phyloP scores from a whole-genome alignment of 257 asterid genomes.

The Solanum habrochaites region DNA sequence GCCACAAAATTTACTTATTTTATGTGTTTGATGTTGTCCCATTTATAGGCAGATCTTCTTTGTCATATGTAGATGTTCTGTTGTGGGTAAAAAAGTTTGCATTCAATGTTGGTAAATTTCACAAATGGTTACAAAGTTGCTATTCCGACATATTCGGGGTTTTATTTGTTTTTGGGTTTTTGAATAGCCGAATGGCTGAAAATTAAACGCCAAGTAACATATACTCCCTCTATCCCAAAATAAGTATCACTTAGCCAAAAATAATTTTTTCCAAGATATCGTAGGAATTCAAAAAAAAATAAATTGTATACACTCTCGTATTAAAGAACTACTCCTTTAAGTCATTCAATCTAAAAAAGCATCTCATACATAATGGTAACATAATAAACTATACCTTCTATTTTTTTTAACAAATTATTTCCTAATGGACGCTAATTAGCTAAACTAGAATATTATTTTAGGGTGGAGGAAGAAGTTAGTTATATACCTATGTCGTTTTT shows the following conservation, averaged over 20 bases:
- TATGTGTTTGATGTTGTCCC: not conserved
- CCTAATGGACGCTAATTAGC: not conserved
- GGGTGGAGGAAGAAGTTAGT: not conserved
- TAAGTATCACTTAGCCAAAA: not conserved
- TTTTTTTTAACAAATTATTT: too few relatives aligned
- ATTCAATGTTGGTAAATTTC: not conserved
- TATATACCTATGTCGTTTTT: not conserved
- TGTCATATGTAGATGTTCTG: not conserved
- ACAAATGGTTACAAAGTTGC: not conserved
- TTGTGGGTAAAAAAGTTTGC: not conserved
- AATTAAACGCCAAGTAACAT: not conserved
- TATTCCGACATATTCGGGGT: not conserved
- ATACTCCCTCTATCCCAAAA: not conserved
- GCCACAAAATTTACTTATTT: not conserved
- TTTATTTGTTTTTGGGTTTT: not conserved
- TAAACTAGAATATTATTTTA: not conserved
- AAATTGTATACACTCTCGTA: not conserved
- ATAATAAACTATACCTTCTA: not conserved
- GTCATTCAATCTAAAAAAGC: not conserved
- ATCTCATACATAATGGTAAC: not conserved
- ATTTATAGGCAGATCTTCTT: not conserved
- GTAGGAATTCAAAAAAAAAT: not conserved
- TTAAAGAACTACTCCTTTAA: not conserved
- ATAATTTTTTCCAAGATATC: not conserved
- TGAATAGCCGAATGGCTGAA: not conserved